Conservation (phyloP, 176 grass and related monocot genomes). For the Carex pumila region DNA sequence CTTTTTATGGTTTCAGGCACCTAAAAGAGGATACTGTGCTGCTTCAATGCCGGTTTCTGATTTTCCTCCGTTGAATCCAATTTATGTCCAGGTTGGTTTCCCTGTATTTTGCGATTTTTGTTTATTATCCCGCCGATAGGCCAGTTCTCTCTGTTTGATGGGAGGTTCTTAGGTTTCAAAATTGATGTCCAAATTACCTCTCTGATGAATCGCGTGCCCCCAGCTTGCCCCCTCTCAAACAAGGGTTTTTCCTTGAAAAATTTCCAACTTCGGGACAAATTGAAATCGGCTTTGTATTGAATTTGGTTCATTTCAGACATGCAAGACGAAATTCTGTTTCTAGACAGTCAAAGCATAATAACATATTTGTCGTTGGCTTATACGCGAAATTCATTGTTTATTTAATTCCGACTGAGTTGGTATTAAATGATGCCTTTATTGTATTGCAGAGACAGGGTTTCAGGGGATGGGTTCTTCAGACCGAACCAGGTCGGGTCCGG, state of each 20-base stretch:
- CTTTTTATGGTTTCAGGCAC: not conserved
- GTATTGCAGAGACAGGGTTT: slow-evolving; percentile 1
- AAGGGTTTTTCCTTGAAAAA: not conserved
- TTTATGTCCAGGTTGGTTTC: not conserved
- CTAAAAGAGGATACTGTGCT: not conserved
- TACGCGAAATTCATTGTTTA: not conserved
- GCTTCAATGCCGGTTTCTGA: not conserved
- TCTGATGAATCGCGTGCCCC: not conserved
- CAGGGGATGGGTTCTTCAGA: slow-evolving; percentile 8
- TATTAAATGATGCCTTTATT: slow-evolving; percentile 3
- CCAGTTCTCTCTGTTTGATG: not conserved
- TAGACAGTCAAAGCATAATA: not conserved
- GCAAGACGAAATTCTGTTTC: not conserved
- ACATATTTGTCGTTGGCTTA: not conserved
- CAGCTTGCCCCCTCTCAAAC: no score
- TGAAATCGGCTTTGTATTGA: not conserved
- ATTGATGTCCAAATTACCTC: not conserved
- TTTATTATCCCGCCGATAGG: no score
- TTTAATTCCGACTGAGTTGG: not conserved
- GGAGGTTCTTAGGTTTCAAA: not conserved
- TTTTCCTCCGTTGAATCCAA: not conserved
- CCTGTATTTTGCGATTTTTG: not conserved
- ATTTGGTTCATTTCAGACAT: not conserved
- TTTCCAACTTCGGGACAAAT: not conserved
- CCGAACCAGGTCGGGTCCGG: not conserved